Conservation (phyloP, 176 grass and related monocot species). For the Ananas comosus region DNA sequence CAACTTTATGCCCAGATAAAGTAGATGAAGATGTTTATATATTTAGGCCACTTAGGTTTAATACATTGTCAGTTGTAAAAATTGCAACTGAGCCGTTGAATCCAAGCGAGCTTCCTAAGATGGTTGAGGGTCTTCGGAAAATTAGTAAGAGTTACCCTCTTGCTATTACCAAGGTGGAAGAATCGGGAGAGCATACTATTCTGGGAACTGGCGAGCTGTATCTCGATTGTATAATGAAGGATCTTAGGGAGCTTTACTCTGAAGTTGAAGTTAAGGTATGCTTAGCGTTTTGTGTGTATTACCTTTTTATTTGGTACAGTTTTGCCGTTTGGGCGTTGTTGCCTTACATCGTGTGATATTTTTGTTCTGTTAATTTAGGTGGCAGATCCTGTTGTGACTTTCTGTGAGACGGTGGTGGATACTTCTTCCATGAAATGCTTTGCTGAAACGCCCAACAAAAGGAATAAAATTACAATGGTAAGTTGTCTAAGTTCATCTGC, state of each 20-base stretch:
- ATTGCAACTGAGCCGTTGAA: slow-evolving; percentile 96
- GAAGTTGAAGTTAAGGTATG: slow-evolving; percentile 98
- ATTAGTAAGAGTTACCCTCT: slow-evolving; percentile 99
- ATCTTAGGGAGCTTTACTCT: slow-evolving; percentile 94
- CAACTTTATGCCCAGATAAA: slow-evolving; percentile 83
- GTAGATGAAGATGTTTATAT: slow-evolving; percentile 95
- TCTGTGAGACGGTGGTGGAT: slow-evolving; percentile 96
- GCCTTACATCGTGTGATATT: neutral
- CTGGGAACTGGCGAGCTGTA: slow-evolving; percentile 88
- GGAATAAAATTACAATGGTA: slow-evolving; percentile 99
- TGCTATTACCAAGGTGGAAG: slow-evolving; percentile 96
- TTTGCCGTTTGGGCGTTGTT: neutral
- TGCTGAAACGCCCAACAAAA: slow-evolving; percentile 99
- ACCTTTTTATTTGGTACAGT: neutral
- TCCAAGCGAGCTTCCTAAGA: slow-evolving; percentile 94
- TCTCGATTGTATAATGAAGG: slow-evolving; percentile 99
- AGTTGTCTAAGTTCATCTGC: slow-evolving; percentile 1
- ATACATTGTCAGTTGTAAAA: slow-evolving; percentile 86
- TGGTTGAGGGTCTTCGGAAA: slow-evolving; percentile 96
- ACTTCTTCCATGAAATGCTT: slow-evolving; percentile 99
- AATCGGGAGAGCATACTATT: slow-evolving; percentile 94
- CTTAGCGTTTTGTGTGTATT: slow-evolving; percentile 7
- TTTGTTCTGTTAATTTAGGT: slow-evolving; percentile 42
- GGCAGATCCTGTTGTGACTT: slow-evolving; percentile 96
- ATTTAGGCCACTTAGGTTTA: slow-evolving; percentile 90